phyloP scores from a whole-genome alignment of 1,139 yeast species.

The Saccharomyces pastorianus region DNA sequence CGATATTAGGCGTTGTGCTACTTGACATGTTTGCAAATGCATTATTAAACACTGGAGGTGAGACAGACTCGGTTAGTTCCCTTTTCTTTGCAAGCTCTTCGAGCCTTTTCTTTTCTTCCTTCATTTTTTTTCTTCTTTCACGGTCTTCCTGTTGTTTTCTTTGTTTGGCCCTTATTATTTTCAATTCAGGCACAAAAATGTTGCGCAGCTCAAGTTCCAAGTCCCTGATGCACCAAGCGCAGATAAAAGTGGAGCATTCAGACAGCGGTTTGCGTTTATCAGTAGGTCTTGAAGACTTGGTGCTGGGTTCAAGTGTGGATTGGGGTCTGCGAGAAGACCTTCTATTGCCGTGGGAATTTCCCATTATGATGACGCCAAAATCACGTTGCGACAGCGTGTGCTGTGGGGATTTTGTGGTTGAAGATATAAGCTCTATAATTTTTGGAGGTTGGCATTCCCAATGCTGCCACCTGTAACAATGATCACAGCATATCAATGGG shows the following conservation, averaged over 20 bases:
- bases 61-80: conserved; percentile 1
- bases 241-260: conserved; percentile 20
- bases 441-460: conserved; percentile 24
- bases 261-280: conserved; percentile 19
- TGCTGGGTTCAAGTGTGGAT: conserved; percentile 7
- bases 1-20: background rate
- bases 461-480: conserved; percentile 31
- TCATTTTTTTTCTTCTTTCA: conserved; percentile 20
- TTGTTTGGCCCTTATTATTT: conserved; percentile 18
- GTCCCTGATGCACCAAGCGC: conserved; percentile 21
- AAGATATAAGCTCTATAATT: conserved; percentile 11
- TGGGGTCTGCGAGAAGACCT: conserved; percentile 16
- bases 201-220: conserved; percentile 21
- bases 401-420: conserved; percentile 7
- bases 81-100: conserved; percentile 1
- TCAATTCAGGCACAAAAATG: conserved; percentile 22
- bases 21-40: background rate
- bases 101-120: conserved; percentile 16
- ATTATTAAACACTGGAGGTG: background rate
- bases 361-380: conserved; percentile 16
- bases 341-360: conserved; percentile 13
- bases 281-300: conserved; percentile 19
- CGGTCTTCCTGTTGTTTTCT: conserved; percentile 25
- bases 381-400: conserved; percentile 14
- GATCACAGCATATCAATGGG: conserved; percentile 27